phyloP scores from a whole-genome alignment of 2,329 filamentous ascomycete species.

The Epichloe hybrida region DNA sequence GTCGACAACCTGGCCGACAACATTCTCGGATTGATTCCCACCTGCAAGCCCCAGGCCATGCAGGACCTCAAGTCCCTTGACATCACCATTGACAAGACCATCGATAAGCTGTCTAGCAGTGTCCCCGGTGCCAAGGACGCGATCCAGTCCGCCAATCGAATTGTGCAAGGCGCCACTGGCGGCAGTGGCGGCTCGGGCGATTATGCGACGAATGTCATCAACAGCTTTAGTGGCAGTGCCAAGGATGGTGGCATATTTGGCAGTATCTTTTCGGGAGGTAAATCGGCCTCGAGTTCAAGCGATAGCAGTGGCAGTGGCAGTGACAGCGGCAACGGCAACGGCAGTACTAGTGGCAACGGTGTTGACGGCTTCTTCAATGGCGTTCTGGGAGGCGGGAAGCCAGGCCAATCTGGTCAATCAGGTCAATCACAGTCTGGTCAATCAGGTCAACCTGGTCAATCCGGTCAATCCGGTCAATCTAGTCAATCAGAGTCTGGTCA shows the following conservation, averaged over 20 bases:
- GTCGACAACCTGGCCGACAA: constrained; percentile 10
- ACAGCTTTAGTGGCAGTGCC: neutral
- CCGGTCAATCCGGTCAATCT: too few relatives aligned
- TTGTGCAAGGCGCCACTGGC: neutral
- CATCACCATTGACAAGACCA: neutral
- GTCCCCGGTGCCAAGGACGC: neutral
- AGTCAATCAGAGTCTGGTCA: too few relatives aligned
- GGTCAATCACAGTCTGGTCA: too few relatives aligned
- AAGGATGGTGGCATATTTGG: neutral
- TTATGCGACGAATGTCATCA: neutral
- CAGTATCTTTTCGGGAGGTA: neutral
- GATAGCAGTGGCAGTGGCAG: neutral
- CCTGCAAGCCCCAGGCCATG: constrained; percentile 6
- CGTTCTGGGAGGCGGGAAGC: too few relatives aligned
- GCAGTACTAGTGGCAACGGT: too few relatives aligned
- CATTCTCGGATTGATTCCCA: constrained; percentile 9
- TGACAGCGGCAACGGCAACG: neutral
- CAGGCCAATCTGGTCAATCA: too few relatives aligned
- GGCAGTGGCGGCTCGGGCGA: neutral
- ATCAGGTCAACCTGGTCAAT: too few relatives aligned
- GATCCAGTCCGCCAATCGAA: neutral
- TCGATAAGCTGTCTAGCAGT: neutral
- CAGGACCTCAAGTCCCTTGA: constrained; percentile 1
- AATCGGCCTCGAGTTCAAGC: neutral
- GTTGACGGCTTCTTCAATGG: too few relatives aligned